Base-by-base conservation (phyloP, 495 filamentous ascomycete species). In the Neurospora sp. region DNA sequence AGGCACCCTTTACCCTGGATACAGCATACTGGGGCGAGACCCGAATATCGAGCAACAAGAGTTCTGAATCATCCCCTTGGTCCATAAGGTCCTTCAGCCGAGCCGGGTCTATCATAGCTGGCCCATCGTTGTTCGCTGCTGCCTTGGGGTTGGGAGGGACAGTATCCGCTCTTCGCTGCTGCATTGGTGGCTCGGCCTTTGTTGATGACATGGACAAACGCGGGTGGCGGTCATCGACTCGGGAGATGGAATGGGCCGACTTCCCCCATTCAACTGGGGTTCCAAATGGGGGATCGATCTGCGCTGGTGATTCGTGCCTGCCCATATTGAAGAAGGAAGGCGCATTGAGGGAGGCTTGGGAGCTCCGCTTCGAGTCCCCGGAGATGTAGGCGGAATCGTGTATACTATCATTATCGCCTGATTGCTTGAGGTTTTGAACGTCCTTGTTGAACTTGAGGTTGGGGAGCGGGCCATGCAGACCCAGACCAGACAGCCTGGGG, bases 31-130 rank as follows among this genome's bases (percentile, higher is more conserved):
- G 92, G 11, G 93, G 91, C 73, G 90, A 94, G 8, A 96, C 93
- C 23, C 96, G 90, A 39, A 99, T 87, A 81, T 99, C 96, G n/a
- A 99, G 81, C 4, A 99, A 76, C 71, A 99, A 83, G 5, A 92
- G 79, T 27, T 91, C 86, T 16, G 89, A 82, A 5, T 82, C 81
- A 11, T 83, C 80, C 11, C 84, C 76, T 12, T 83, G 82, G 70
- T 89, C 82, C n/a, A 98, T 78, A 27, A 97, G 79, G 42, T 90
- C 89, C 69, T 88, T 88, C 14, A 95, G 85, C 38, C 91, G 85
- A 23, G 89, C 85, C 14, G 89, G 84, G 0, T 89, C 85, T 39
- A 97, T 87, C 84, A 94, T 83, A 27, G 76, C 75, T 0, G 88
- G 86, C 8, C 79, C 82, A 41, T 83, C 82, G 16, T 74, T 76